A percentile compares a stretch with the other conserved stretches of the same genome.
Conservation (phyloP, 1,139 yeast genomes). For the Arxiozyma bovina region DNA sequence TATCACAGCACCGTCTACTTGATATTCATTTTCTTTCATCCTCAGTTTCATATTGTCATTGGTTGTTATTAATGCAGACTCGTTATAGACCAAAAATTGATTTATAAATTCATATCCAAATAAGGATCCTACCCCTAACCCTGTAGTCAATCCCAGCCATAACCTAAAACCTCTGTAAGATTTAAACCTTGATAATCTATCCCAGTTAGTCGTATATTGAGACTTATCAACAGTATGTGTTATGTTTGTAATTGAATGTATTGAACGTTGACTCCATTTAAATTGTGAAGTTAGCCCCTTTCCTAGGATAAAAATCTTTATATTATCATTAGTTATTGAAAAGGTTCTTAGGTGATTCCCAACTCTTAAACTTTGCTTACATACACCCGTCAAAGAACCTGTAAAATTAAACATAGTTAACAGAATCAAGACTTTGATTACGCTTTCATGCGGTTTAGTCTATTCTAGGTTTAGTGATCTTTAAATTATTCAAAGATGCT, state of each 20-base stretch:
- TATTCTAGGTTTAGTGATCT: not conserved
- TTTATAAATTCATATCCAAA: not conserved
- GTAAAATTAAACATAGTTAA: not conserved
- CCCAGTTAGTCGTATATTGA: not conserved
- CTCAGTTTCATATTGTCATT: not conserved
- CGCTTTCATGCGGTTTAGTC: not conserved
- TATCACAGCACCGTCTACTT: not conserved
- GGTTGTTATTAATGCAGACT: not conserved
- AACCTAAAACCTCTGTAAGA: not conserved
- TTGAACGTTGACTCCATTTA: not conserved
- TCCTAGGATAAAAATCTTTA: not conserved
- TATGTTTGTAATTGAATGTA: too few species aligned
- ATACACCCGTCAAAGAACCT: not conserved
- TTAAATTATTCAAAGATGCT: not conserved
- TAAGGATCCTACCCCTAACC: constrained; percentile 1
- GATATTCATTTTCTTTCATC: not conserved
- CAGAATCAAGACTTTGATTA: not conserved
- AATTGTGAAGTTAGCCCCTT: not conserved
- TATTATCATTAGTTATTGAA: not conserved
- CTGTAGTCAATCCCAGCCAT: not conserved
- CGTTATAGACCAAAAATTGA: not conserved
- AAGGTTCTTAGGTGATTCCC: not conserved
- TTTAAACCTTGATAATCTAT: not conserved
- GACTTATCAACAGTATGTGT: not conserved
- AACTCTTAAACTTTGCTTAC: not conserved